phyloP scores from a whole-genome alignment of 495 filamentous ascomycete genomes.

The Xylaria grammica region DNA sequence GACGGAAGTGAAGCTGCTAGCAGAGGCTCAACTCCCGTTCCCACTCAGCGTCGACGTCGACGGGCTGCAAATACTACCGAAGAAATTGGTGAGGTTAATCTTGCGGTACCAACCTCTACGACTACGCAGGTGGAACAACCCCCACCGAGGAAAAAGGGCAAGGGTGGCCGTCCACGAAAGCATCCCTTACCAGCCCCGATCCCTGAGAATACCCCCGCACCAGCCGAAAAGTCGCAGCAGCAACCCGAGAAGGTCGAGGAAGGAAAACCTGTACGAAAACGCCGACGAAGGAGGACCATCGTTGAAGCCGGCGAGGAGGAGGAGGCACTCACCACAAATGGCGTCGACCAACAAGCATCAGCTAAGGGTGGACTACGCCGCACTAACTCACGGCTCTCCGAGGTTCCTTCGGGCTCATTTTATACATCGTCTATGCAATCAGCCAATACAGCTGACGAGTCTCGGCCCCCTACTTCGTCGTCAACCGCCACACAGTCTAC shows the following conservation, averaged over 20 bases:
- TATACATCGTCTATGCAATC: slow-evolving; percentile 21
- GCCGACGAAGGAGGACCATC: slow-evolving; percentile 27
- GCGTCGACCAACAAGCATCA: slow-evolving; percentile 10
- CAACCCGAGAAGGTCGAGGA: slow-evolving; percentile 16
- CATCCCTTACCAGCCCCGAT: slow-evolving; percentile 24
- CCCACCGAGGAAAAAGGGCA: slow-evolving; percentile 35
- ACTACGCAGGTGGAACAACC: slow-evolving; percentile 13
- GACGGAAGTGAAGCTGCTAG: slow-evolving; percentile 50
- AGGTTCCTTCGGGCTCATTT: slow-evolving; percentile 25
- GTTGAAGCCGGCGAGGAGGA: slow-evolving; percentile 24
- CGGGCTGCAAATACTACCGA: slow-evolving; percentile 12
- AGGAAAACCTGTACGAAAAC: slow-evolving; percentile 31
- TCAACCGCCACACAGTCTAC: slow-evolving; percentile 37
- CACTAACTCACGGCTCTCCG: slow-evolving; percentile 24
- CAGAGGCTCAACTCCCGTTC: slow-evolving; percentile 45
- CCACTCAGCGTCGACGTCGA: slow-evolving; percentile 42
- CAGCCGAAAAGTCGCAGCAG: slow-evolving; percentile 8
- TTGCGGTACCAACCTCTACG: background rate
- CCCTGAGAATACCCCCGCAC: slow-evolving; percentile 1
- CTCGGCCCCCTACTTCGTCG: slow-evolving; percentile 35
- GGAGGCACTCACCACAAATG: slow-evolving; percentile 18
- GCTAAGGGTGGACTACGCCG: slow-evolving; percentile 22
- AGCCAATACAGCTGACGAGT: slow-evolving; percentile 26
- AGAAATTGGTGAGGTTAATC: slow-evolving; percentile 27
- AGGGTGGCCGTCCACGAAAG: slow-evolving; percentile 38